Conservation (phyloP, 1,284 basidiomycete species). For the Stereum hirsutum region DNA sequence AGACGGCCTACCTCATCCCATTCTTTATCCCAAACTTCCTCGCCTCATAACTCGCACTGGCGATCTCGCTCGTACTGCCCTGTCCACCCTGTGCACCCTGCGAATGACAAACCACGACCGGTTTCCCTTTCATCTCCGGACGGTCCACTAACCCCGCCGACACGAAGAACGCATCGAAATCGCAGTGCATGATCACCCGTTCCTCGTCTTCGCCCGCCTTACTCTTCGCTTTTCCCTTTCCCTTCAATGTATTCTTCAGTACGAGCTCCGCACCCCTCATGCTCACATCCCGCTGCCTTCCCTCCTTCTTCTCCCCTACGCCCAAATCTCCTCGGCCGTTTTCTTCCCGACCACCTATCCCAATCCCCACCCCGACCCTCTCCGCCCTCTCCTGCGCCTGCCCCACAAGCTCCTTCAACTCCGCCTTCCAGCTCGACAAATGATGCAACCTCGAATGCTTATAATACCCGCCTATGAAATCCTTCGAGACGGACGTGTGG, state of each 20-base stretch:
- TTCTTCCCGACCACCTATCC: slow-evolving; percentile 9
- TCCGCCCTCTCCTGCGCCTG: slow-evolving; percentile 73
- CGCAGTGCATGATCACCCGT: slow-evolving; percentile 84
- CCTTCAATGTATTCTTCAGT: slow-evolving; percentile 35
- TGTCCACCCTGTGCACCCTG: slow-evolving; percentile 60
- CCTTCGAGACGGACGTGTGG: slow-evolving; percentile 80
- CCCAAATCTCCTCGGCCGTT: neutral
- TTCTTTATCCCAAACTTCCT: slow-evolving; percentile 82
- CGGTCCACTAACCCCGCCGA: slow-evolving; percentile 76
- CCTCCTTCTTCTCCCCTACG: slow-evolving; percentile 4
- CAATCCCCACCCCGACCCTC: slow-evolving; percentile 20
- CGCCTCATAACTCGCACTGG: slow-evolving; percentile 92
- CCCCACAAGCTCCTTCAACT: slow-evolving; percentile 74
- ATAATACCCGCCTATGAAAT: slow-evolving; percentile 88
- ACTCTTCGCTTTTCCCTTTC: slow-evolving; percentile 48
- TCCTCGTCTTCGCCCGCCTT: slow-evolving; percentile 30
- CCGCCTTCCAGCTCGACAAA: slow-evolving; percentile 88
- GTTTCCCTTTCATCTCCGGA: slow-evolving; percentile 76
- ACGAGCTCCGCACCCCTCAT: slow-evolving; percentile 51
- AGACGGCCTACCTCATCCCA: slow-evolving; percentile 74
- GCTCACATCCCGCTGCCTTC: no score
- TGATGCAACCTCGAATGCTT: slow-evolving; percentile 90
- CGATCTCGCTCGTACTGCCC: slow-evolving; percentile 88
- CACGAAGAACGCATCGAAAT: slow-evolving; percentile 98
- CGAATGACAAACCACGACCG: slow-evolving; percentile 93